A percentile compares a stretch with the other conserved stretches of the same genome.
Evolutionary conservation across 306 rosid species (phyloP).

Genomic region (Lathyrus tuberosus): DNA sequence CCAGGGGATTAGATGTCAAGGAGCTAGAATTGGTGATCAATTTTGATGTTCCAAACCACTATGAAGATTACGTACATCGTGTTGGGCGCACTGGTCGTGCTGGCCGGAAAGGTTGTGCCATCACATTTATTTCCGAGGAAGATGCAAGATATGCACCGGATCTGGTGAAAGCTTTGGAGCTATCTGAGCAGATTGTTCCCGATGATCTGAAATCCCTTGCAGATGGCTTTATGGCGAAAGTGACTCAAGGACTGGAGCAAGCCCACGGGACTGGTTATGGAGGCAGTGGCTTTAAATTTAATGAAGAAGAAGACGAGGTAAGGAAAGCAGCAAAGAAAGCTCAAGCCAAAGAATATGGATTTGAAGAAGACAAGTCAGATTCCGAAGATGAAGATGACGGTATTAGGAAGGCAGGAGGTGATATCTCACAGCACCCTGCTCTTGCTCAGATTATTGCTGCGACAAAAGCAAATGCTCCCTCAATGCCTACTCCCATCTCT

Average conservation of each 20-base stretch:
- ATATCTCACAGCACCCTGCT: conserved; percentile 82
- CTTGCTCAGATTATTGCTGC: conserved; percentile 82
- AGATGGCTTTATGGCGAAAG: conserved; percentile 73
- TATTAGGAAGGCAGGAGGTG: conserved; percentile 85
- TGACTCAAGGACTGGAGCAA: conserved; percentile 84
- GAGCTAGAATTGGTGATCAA: conserved; percentile 93
- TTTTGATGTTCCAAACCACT: conserved; percentile 92
- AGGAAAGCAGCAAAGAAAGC: conserved; percentile 98
- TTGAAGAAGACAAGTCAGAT: conserved; percentile 96
- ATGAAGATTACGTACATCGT: conserved; percentile 95
- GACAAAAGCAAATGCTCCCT: conserved; percentile 57
- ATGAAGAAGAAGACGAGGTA: conserved; percentile 95
- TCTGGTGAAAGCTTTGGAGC: conserved; percentile 84
- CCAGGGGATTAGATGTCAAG: conserved; percentile 93
- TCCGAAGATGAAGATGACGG: conserved; percentile 93
- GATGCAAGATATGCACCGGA: conserved; percentile 92
- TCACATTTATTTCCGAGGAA: conserved; percentile 86
- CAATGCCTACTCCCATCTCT: conserved; percentile 57
- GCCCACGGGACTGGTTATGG: conserved; percentile 98
- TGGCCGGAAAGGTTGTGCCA: conserved; percentile 91
- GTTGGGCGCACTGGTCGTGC: conserved; percentile 98
- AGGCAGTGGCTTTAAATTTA: conserved; percentile 95
- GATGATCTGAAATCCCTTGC: conserved; percentile 84
- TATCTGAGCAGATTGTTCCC: conserved; percentile 93
- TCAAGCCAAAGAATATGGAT: conserved; percentile 93